Conservation (phyloP, 768 basidiomycete genomes). For the Tephrocybe sp. region DNA sequence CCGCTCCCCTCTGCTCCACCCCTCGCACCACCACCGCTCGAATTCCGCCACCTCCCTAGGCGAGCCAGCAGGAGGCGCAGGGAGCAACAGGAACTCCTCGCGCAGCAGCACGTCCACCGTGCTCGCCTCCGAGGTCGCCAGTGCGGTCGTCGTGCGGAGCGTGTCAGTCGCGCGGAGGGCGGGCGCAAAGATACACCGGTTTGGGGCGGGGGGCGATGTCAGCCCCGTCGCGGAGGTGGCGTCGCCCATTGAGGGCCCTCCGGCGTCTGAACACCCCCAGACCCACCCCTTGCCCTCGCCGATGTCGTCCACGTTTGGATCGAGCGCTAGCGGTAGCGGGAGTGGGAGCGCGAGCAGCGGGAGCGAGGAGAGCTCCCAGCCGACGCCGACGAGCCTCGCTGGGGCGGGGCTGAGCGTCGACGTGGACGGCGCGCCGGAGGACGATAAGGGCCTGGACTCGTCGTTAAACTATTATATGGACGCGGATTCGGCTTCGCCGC, state of each 20-base stretch:
- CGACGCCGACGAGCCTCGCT: background rate
- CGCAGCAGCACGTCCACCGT: conserved; percentile 48
- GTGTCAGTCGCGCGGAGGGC: conserved; percentile 50
- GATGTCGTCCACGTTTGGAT: conserved; percentile 37
- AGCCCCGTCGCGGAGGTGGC: conserved; percentile 15
- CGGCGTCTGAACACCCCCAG: background rate
- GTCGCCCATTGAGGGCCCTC: background rate
- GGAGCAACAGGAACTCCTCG: conserved; percentile 45
- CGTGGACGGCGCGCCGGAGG: background rate
- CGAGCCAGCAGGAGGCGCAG: conserved; percentile 7
- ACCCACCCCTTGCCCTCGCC: conserved; percentile 26
- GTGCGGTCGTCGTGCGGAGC: conserved; percentile 37
- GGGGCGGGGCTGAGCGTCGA: background rate
- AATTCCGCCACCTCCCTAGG: background rate
- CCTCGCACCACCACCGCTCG: background rate
- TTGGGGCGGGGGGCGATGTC: too few relatives aligned
- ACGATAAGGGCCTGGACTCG: conserved; percentile 21
- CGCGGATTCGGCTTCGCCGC: conserved; percentile 13
- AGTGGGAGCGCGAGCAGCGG: background rate
- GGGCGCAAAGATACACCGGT: conserved; percentile 42
- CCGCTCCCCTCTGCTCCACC: background rate
- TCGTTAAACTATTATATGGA: conserved; percentile 38
- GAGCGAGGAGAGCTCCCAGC: conserved; percentile 39
- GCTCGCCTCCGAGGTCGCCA: conserved; percentile 30
- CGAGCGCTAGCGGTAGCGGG: background rate